phyloP scores from a whole-genome alignment of 1,284 basidiomycete species.

The Xerocomus amazonicus region DNA sequence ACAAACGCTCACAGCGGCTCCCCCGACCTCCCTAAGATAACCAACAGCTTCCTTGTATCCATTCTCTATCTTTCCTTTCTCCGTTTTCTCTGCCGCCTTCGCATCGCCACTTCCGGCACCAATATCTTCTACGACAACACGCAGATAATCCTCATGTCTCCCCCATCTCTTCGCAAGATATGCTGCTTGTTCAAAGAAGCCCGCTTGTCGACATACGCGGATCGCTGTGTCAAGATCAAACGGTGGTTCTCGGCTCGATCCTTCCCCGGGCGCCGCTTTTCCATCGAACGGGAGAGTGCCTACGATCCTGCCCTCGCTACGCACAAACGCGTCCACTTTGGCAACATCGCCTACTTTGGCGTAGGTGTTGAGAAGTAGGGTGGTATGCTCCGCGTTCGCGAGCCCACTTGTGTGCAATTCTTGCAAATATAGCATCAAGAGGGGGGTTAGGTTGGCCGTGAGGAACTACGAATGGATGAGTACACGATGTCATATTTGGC shows the following conservation, averaged over 20 bases:
- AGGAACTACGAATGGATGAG: constrained; percentile 64
- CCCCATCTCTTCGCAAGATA: constrained; percentile 93
- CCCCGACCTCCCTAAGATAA: constrained; percentile 78
- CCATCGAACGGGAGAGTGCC: constrained; percentile 18
- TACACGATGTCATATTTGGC: not conserved
- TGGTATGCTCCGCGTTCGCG: constrained; percentile 96
- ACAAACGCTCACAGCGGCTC: constrained; percentile 61
- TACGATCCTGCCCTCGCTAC: constrained; percentile 61
- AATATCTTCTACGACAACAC: constrained; percentile 94
- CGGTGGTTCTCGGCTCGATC: constrained; percentile 65
- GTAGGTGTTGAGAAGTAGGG: constrained; percentile 92
- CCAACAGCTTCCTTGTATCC: constrained; percentile 72
- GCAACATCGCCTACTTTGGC: constrained; percentile 93
- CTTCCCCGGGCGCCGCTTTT: constrained; percentile 34
- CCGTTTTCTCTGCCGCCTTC: constrained; percentile 13
- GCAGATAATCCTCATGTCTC: constrained; percentile 88
- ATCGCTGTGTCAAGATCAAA: constrained; percentile 98
- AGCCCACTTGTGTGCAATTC: constrained; percentile 87
- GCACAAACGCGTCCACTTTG: constrained; percentile 90
- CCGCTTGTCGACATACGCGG: constrained; percentile 92
- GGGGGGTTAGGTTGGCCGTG: constrained; percentile 93
- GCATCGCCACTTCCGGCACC: constrained; percentile 42
- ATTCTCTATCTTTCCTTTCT: constrained; percentile 22
- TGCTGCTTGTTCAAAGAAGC: constrained; percentile 92
- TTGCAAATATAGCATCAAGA: constrained; percentile 94